Base-by-base conservation (phyloP, 164 flowering plant genomes). In the Nymphaea colorata region DNA sequence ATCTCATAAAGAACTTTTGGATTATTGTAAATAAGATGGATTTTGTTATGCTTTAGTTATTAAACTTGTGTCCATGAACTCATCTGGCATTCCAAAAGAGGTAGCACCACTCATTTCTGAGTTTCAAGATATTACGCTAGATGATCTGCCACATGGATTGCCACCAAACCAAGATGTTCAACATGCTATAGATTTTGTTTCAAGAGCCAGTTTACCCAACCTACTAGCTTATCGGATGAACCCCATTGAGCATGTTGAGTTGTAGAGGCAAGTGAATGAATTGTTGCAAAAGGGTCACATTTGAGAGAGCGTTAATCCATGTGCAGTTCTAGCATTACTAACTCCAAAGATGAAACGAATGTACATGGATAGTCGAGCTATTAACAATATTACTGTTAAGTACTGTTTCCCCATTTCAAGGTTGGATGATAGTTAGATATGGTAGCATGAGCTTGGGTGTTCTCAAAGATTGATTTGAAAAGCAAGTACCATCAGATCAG, bases 391-490 rank as follows among this genome's bases (percentile, higher is more conserved):
- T 17, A 62, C 1, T 18, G 25, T 62, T 11, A 62, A 62, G 64
- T 62, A 18, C 18, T 25, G 64, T 6, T 62, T 62, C 36, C 64
- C 64, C 16, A 17, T 62, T 55, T 2, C 2, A 1, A 11, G 64
- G 18, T 25, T 62, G 12, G 64, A 62, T 18, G 64, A 62, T 6
- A 62, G 64, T 62, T 62, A 55, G 59, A 55, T 55, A 55, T 55
- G 59, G 1, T 55, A 16, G 59, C 16, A 10, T 1, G 10, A 10
- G 10, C 1, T 55, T 1, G 12, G 59, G 59, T 55, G 59, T 55
- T 55, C 59, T 55, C 16, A 2, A 55, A 2, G 8, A 62, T 62
- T 6, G 64, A 11, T 62, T 25, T 62, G 14, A 12, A 11, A 25
- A 62, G 64, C 18, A 2, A 25, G 14, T 62, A 62, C 36, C 64